Conservation (phyloP, 2,329 filamentous ascomycete genomes). For the Monosporascus sp. region DNA sequence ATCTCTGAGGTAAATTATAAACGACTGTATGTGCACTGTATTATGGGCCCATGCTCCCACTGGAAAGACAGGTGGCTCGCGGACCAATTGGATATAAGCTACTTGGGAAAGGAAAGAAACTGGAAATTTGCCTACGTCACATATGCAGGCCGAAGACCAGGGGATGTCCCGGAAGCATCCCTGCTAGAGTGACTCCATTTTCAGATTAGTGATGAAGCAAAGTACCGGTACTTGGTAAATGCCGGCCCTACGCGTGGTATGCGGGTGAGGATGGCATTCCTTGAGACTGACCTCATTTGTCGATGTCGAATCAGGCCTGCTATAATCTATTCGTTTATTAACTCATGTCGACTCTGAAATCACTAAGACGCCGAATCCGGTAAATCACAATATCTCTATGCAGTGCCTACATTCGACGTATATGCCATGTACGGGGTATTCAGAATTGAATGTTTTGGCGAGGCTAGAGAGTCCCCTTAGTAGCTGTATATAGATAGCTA, state of each 20-base stretch:
- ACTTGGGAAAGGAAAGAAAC: not conserved
- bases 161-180: not conserved
- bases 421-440: no score
- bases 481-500: not conserved
- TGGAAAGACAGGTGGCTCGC: not conserved
- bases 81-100: not conserved
- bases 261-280: not conserved
- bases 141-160: not conserved
- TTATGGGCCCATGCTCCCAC: not conserved
- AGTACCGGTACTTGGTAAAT: not conserved
- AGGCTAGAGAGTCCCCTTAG: not conserved
- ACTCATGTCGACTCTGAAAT: no score
- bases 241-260: not conserved
- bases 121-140: constrained; percentile 1
- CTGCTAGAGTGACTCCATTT: not conserved
- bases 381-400: no score
- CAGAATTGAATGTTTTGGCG: not conserved
- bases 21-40: no score
- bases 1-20: no score
- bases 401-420: no score
- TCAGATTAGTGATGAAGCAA: not conserved
- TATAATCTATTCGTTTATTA: no score
- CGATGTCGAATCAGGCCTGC: not conserved
- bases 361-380: no score
- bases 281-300: not conserved